Evolutionary conservation across 2,329 filamentous ascomycete species (phyloP).

Genomic region (Graphilbum fragrans): DNA sequence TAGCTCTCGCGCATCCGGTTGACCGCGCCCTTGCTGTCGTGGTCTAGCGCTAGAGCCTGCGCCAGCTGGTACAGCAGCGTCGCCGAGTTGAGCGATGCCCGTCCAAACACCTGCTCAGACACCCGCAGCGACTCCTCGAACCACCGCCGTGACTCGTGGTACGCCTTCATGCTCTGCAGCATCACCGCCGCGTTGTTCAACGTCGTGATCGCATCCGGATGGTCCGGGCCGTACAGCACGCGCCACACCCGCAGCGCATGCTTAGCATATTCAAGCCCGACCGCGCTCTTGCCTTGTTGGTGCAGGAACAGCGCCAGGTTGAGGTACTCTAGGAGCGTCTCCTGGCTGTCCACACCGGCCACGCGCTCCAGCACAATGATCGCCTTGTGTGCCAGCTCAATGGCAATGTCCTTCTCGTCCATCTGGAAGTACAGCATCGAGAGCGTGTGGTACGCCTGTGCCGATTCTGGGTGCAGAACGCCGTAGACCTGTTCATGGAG

Average conservation of each 20-base stretch:
- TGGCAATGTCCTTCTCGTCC: slow-evolving; percentile 93
- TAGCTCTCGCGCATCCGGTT: slow-evolving; percentile 92
- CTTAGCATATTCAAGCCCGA: slow-evolving; percentile 77
- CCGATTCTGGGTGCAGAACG: slow-evolving; percentile 91
- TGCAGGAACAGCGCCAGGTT: slow-evolving; percentile 93
- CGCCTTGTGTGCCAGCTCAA: slow-evolving; percentile 91
- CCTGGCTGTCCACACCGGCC: slow-evolving; percentile 81
- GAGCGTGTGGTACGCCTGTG: slow-evolving; percentile 84
- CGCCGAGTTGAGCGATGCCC: slow-evolving; percentile 82
- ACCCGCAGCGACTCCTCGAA: slow-evolving; percentile 87
- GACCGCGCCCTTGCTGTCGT: slow-evolving; percentile 85
- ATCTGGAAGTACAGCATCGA: slow-evolving; percentile 95
- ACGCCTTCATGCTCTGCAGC: slow-evolving; percentile 90
- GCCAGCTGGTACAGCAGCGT: slow-evolving; percentile 95
- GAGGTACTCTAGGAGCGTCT: slow-evolving; percentile 90
- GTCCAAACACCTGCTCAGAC: slow-evolving; percentile 82
- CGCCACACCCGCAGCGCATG: slow-evolving; percentile 95
- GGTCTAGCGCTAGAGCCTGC: slow-evolving; percentile 88
- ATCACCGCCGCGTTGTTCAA: slow-evolving; percentile 98
- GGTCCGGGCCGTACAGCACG: slow-evolving; percentile 83
- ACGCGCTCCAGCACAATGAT: slow-evolving; percentile 94
- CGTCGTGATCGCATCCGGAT: slow-evolving; percentile 96
- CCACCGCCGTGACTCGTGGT: slow-evolving; percentile 90
- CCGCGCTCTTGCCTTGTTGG: slow-evolving; percentile 77
- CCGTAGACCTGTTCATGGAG: slow-evolving; percentile 98